phyloP scores from a whole-genome alignment of 2,329 filamentous ascomycete genomes.

The Seiridium unicorne region DNA sequence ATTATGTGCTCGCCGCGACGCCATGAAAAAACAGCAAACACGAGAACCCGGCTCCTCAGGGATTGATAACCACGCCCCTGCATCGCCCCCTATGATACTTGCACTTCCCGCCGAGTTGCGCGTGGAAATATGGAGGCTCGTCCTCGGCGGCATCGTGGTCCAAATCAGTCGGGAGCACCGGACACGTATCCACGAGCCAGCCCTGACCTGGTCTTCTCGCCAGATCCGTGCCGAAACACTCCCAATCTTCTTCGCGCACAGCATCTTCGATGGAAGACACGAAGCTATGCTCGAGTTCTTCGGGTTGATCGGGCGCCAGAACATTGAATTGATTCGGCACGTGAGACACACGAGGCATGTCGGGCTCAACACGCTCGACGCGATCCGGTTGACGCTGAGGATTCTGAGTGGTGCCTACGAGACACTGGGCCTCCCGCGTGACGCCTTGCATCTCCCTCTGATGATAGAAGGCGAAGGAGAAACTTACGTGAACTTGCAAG shows the following conservation, averaged over 20 bases:
- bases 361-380: background rate
- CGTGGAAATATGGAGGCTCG: background rate
- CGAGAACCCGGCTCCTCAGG: background rate
- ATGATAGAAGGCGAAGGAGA: slow-evolving; percentile 1
- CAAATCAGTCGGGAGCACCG: background rate
- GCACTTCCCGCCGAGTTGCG: slow-evolving; percentile 2
- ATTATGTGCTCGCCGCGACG: background rate
- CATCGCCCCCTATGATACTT: background rate
- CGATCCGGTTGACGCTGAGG: background rate
- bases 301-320: background rate
- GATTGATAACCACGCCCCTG: background rate
- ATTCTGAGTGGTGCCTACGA: background rate
- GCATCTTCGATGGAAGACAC: background rate
- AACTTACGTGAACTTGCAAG: background rate
- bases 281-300: background rate
- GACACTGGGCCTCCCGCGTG: background rate
- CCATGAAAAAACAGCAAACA: background rate
- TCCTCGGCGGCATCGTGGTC: background rate
- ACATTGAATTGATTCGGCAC: background rate
- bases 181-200: background rate
- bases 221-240: background rate
- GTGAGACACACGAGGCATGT: slow-evolving; percentile 1
- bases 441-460: background rate
- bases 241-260: background rate
- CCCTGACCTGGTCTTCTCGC: background rate